Evolutionary conservation across 495 filamentous ascomycete species (phyloP).

Genomic region (Tuber indicum): DNA sequence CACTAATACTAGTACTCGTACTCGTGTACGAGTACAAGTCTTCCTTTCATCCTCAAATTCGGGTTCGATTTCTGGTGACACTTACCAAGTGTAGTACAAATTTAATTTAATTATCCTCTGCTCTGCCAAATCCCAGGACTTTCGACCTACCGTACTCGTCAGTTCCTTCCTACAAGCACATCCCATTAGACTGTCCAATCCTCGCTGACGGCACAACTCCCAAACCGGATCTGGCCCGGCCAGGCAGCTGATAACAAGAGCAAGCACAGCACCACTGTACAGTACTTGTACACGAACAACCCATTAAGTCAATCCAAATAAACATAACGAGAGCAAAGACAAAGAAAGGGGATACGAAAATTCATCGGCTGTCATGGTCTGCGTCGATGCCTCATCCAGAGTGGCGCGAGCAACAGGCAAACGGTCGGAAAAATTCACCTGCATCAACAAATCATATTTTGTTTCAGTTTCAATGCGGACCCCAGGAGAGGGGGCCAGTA

Average conservation of each 20-base stretch:
- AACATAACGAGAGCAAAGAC: not conserved
- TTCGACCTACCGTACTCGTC: not conserved
- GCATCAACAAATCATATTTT: not conserved
- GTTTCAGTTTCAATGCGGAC: not conserved
- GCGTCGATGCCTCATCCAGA: not conserved
- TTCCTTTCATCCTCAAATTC: not conserved
- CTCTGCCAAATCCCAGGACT: not conserved
- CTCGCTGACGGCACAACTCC: not conserved
- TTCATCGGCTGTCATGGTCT: not conserved
- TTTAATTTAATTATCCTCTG: not conserved
- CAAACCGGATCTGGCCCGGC: not conserved
- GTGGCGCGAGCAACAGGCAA: not conserved
- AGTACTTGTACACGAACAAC: not conserved
- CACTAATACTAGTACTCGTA: not conserved
- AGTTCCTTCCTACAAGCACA: not conserved
- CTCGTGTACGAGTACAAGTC: not conserved
- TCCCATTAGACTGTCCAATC: not conserved
- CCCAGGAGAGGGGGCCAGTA: not conserved
- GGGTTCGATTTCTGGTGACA: not conserved
- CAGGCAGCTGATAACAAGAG: not conserved
- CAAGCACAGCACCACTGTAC: not conserved
- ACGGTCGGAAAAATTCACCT: not conserved
- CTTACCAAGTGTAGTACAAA: not conserved
- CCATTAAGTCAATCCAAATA: not conserved
- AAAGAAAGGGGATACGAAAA: not conserved